phyloP scores from a whole-genome alignment of 2,329 filamentous ascomycete species.

The Corynespora cassiicola region DNA sequence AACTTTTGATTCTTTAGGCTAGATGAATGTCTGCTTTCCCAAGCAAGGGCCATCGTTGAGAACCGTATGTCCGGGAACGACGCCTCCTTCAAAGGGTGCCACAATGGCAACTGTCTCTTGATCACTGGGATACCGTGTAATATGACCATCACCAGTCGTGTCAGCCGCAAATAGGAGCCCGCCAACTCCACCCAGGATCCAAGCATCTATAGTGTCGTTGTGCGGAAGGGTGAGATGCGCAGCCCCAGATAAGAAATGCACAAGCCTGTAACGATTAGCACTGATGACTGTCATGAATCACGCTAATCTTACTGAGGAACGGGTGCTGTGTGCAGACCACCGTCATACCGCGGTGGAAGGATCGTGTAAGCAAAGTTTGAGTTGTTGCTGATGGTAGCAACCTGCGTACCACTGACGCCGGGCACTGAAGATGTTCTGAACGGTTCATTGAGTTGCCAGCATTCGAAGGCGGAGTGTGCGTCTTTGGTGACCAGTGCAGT shows the following conservation, averaged over 20 bases:
- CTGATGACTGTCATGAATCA: background rate
- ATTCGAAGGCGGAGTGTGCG: slow-evolving; percentile 41
- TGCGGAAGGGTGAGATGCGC: slow-evolving; percentile 40
- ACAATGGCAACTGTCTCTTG: slow-evolving; percentile 32
- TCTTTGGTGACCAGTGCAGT: slow-evolving; percentile 42
- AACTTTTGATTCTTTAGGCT: slow-evolving; percentile 2
- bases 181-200: slow-evolving; percentile 39
- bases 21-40: slow-evolving; percentile 18
- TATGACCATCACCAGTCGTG: slow-evolving; percentile 37
- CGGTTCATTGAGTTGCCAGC: slow-evolving; percentile 39
- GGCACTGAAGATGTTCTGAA: slow-evolving; percentile 31
- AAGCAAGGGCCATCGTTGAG: slow-evolving; percentile 21
- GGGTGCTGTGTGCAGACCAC: slow-evolving; percentile 43
- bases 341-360: slow-evolving; percentile 39
- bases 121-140: slow-evolving; percentile 40
- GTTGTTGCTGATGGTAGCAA: slow-evolving; percentile 24
- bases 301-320: slow-evolving; percentile 27
- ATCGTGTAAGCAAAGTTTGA: slow-evolving; percentile 36
- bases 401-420: slow-evolving; percentile 30
- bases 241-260: slow-evolving; percentile 40
- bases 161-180: slow-evolving; percentile 41
- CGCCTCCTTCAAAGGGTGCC: slow-evolving; percentile 33
- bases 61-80: slow-evolving; percentile 26
- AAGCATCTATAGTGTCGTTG: slow-evolving; percentile 25
- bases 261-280: slow-evolving; percentile 24